Conservation (phyloP, 2,329 filamentous ascomycete genomes). For the Venturia oleaginea region DNA sequence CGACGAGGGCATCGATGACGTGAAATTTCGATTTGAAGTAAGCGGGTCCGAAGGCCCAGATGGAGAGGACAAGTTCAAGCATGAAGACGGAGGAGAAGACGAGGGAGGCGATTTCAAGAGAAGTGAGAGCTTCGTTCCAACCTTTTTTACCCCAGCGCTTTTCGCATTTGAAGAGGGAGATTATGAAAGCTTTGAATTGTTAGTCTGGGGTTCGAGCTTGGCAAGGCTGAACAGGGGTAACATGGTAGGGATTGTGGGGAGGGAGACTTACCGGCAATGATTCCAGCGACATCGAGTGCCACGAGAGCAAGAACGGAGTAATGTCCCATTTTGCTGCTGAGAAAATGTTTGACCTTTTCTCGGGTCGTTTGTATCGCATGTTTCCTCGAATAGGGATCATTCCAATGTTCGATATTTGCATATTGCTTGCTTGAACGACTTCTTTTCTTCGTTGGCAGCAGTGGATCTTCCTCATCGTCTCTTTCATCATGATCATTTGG, state of each 20-base stretch:
- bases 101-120: constrained; percentile 45
- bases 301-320: constrained; percentile 42
- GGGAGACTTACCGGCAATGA: constrained; percentile 33
- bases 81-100: constrained; percentile 58
- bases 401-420: background rate
- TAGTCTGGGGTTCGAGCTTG: constrained; percentile 21
- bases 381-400: background rate
- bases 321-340: constrained; percentile 41
- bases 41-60: constrained; percentile 52
- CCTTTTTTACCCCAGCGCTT: constrained; percentile 20
- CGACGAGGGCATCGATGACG: constrained; percentile 54
- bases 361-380: constrained; percentile 15
- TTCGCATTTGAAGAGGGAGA: constrained; percentile 42
- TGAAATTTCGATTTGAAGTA: constrained; percentile 44
- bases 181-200: constrained; percentile 35
- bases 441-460: background rate
- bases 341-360: constrained; percentile 25
- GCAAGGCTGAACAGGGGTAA: constrained; percentile 36
- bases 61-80: constrained; percentile 48
- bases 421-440: background rate
- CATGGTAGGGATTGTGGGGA: background rate
- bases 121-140: constrained; percentile 31
- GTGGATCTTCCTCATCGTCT: background rate
- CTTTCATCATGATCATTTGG: background rate
- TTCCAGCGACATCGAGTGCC: constrained; percentile 40